Conservation (phyloP, 441 rosid genomes). For the Adansonia madagascariensis region DNA sequence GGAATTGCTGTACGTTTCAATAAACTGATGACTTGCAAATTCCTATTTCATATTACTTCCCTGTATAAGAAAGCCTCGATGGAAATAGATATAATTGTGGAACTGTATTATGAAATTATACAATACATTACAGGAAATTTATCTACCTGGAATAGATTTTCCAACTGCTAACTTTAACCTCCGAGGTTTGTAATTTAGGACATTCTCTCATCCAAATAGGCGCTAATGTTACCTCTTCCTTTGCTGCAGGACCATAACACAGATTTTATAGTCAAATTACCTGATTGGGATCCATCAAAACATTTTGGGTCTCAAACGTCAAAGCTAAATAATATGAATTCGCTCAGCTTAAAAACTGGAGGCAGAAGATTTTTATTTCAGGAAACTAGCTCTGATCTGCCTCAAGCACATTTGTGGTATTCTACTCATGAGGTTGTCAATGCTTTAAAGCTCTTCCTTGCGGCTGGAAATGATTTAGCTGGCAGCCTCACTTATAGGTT, state of each 20-base stretch:
- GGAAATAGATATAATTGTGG: background rate
- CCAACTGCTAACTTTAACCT: background rate
- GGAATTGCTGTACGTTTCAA: constrained; percentile 67
- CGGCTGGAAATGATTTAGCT: constrained; percentile 63
- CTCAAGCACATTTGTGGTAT: constrained; percentile 92
- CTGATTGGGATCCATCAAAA: constrained; percentile 85
- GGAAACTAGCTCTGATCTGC: constrained; percentile 52
- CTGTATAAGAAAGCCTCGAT: background rate
- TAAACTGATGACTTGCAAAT: constrained; percentile 22
- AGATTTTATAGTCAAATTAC: constrained; percentile 89
- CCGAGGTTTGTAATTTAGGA: constrained; percentile 6
- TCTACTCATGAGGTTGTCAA: constrained; percentile 58
- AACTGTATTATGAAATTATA: background rate
- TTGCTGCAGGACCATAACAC: constrained; percentile 83
- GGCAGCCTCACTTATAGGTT: constrained; percentile 87
- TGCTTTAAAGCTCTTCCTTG: constrained; percentile 72
- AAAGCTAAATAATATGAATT: constrained; percentile 40
- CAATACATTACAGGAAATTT: background rate
- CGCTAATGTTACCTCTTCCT: constrained; percentile 20
- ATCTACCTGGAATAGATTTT: background rate
- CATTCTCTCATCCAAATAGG: background rate
- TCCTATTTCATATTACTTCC: constrained; percentile 9
- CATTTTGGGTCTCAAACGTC: constrained; percentile 34
- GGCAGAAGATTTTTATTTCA: constrained; percentile 62
- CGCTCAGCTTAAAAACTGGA: constrained; percentile 36